Evolutionary conservation across 495 filamentous ascomycete genomes (phyloP), one percentile per base, ranked within the genome.

Genomic region (Chaetomium fimeti): DNA sequence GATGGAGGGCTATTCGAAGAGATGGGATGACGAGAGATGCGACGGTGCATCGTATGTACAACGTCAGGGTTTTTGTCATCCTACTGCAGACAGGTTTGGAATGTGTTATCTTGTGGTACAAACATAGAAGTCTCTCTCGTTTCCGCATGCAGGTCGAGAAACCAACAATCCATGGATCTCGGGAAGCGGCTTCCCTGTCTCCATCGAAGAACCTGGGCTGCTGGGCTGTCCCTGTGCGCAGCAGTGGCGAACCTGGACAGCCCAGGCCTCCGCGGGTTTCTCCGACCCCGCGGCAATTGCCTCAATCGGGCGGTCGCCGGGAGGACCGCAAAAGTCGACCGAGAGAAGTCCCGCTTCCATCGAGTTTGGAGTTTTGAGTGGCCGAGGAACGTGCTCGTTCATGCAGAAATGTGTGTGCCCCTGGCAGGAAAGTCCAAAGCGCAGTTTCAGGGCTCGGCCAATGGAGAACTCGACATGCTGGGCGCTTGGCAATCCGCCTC

Each of bases 371-470:
- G 47, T 25, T 51, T 42, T 61, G 51, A 43, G 49, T 62, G 48
- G 60, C 38, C 15, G 48, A 40, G 45, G 40, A 36, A 58, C 0
- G 47, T 27, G n/a, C 18, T 53, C 48, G 16, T 56, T 55, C 52
- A 62, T 56, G 52, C 60, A 27, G 32, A 43, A 13, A 1, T 36
- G 42, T 43, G 28, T 18, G 1, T 18, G 36, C 36, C 60, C 60
- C 40, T 55, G 60, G 11, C 7, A 3, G 25, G 9, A 11, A 36
- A 18, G 61, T 25, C 38, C 49, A 27, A 36, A 27, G 38, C 51
- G 36, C 27, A 36, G 61, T 57, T 63, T 63, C 61, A 62, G 60
- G 25, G 27, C n/a, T 13, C 15, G 36, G 11, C 60, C 49, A 62
- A 62, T 52, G 5, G 32, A 36, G 32, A 36, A 9, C 32, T 36